phyloP scores from a whole-genome alignment of 1,284 basidiomycete genomes.

The Puccinia triticina region DNA sequence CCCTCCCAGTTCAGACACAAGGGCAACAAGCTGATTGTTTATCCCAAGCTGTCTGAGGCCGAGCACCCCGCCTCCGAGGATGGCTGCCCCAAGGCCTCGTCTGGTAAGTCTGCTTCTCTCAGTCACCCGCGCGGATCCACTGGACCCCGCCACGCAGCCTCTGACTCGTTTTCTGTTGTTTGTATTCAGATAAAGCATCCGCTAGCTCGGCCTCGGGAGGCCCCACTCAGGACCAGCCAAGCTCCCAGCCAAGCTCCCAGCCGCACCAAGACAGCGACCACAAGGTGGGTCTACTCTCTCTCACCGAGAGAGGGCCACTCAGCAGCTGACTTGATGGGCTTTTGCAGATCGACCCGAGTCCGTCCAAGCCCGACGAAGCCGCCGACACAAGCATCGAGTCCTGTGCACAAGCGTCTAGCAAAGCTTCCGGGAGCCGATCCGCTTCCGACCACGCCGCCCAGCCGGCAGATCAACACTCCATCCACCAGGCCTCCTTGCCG shows the following conservation, averaged over 20 bases:
- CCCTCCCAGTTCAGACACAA: neutral
- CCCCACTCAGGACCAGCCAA: too few species aligned
- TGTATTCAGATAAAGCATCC: neutral
- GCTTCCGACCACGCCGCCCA: neutral
- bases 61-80: too few species aligned
- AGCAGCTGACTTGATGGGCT: neutral
- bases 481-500: too few species aligned
- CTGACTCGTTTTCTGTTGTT: too few species aligned
- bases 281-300: neutral
- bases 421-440: neutral
- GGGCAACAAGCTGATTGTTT: neutral
- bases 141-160: too few species aligned
- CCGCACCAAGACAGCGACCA: neutral
- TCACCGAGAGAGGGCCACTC: too few species aligned
- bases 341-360: neutral
- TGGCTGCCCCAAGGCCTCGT: neutral
- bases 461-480: slow-evolving; percentile 1
- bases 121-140: too few species aligned
- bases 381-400: neutral
- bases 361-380: neutral
- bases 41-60: neutral
- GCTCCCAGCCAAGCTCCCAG: neutral
- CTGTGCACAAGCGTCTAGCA: neutral
- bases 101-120: neutral
- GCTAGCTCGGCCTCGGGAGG: neutral